Conservation (phyloP, 1,284 basidiomycete species). For the Apiotrichum montevideense region DNA sequence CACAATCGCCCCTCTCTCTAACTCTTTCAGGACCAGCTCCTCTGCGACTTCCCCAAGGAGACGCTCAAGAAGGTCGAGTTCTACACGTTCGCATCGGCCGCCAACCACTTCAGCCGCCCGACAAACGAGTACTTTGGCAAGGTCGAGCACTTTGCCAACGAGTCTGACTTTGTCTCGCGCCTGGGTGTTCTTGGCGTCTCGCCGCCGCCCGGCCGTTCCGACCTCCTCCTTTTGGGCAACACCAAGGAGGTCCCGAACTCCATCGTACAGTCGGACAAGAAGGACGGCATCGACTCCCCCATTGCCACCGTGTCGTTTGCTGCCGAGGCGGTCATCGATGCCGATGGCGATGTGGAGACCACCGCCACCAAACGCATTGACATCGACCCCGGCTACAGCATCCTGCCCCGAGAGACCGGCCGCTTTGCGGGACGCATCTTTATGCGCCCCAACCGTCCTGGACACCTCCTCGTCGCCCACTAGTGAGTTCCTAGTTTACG, state of each 20-base stretch:
- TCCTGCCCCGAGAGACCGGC: conserved; percentile 8
- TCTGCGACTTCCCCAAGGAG: conserved; percentile 23
- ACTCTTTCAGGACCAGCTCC: conserved; percentile 23
- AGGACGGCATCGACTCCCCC: too few species aligned
- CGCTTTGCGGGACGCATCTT: conserved; percentile 6
- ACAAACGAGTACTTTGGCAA: conserved; percentile 10
- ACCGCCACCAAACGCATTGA: too few species aligned
- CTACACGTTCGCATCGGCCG: conserved; percentile 37
- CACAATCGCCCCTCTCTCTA: not conserved
- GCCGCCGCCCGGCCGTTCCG: not conserved
- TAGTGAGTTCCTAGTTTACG: conserved; percentile 17
- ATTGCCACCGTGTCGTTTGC: too few species aligned
- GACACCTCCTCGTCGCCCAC: conserved; percentile 22
- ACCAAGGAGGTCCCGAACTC: too few species aligned
- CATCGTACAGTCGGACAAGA: too few species aligned
- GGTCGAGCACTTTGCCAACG: conserved; percentile 37
- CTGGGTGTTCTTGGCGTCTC: conserved; percentile 17
- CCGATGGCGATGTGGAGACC: too few species aligned
- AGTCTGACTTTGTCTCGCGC: conserved; percentile 27
- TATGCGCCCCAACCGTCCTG: conserved; percentile 12
- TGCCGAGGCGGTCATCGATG: too few species aligned
- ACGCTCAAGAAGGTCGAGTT: conserved; percentile 29
- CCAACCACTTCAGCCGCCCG: conserved; percentile 32
- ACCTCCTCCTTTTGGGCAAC: too few species aligned
- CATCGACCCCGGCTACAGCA: conserved; percentile 14